Evolutionary conservation across 2,329 filamentous ascomycete species (phyloP), one percentile per base, ranked within the genome.

Genomic region (Teratosphaeria viscida): DNA sequence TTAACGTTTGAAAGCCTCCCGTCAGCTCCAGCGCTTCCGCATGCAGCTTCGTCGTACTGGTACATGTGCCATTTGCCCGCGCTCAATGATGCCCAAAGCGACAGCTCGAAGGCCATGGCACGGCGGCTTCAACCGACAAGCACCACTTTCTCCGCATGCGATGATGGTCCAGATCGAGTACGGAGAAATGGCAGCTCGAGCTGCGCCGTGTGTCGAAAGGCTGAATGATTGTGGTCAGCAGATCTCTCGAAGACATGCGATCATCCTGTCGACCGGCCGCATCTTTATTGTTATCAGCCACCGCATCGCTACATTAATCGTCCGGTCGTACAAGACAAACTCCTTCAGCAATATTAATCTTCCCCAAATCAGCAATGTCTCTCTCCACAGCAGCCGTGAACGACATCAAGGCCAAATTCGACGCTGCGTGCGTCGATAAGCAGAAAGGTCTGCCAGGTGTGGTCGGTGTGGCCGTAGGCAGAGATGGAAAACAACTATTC

Each of bases 381-480:
- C 43, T 49, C 43, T 49, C 43, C 43, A 49, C 43, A 49, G 43
- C 16, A 49, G 43, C 16, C 8, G 43, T 49, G 43, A 49, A 49
- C 43, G 43, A 49, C 43, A 49, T 49, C 43, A 49, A 49, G 43
- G 43, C 43, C 43, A 49, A 49, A 11, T 26, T 57, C 27, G 43
- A 57, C 16, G 47, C 27, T 37, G 49, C 57, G 7, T 58, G 57
- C 34, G 49, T 32, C 39, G 57, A 58, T 23, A 32, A 52, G n/a
- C 47, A 58, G 23, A 54, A 54, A 39, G 57, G 57, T 23, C 32
- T 58, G 34, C 57, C 57, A 19, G 57, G 57, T 16, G 57, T 47
- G 8, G 57, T 58, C 7, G 57, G 27, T n/a, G 57, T 58, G 14
- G 52, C 53, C 7, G 29, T 58, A 19, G 57, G 52, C 16, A 39